Percentiles rank a stretch among this genome's conserved stretches.
Conservation (phyloP, 768 basidiomycete genomes). For the Crepidotus variabilis region DNA sequence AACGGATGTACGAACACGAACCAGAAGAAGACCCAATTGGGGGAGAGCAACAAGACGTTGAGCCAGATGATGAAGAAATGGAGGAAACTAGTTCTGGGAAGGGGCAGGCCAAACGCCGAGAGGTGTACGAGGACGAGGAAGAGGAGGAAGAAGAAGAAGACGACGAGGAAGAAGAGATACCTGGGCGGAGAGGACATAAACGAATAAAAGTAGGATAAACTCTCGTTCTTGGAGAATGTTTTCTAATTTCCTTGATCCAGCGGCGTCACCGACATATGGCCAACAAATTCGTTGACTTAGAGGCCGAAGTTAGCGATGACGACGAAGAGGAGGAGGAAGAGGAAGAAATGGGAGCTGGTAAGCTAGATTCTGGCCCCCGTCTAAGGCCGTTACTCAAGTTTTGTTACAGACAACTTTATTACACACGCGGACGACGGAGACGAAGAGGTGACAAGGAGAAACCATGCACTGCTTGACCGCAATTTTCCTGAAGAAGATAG, state of each 20-base stretch:
- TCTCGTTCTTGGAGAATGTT: neutral
- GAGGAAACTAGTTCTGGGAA: constrained; percentile 28
- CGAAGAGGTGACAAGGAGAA: constrained; percentile 55
- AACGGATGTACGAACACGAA: constrained; percentile 36
- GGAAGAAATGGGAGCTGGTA: constrained; percentile 60
- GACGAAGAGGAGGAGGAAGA: constrained; percentile 92
- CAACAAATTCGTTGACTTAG: constrained; percentile 90
- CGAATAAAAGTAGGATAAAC: constrained; percentile 51
- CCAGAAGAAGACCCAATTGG: constrained; percentile 32
- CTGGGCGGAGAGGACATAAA: constrained; percentile 49
- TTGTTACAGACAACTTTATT: constrained; percentile 61
- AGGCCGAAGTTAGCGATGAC: constrained; percentile 95
- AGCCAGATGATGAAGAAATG: constrained; percentile 38
- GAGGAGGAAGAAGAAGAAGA: constrained; percentile 53
- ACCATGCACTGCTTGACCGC: constrained; percentile 69
- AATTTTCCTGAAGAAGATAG: constrained; percentile 68
- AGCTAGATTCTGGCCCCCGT: constrained; percentile 8
- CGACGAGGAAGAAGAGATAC: constrained; percentile 49
- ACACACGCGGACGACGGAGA: constrained; percentile 62
- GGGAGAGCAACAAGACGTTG: constrained; percentile 39
- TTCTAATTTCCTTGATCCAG: constrained; percentile 24
- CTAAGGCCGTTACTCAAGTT: neutral
- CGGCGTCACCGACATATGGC: constrained; percentile 64
- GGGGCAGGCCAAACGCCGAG: constrained; percentile 16
- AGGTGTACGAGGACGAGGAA: constrained; percentile 37